A percentile compares a stretch with the other conserved stretches of the same genome.
Evolutionary conservation across 257 asterid genomes (phyloP).

Genomic region (Solanum sparsipilum): DNA sequence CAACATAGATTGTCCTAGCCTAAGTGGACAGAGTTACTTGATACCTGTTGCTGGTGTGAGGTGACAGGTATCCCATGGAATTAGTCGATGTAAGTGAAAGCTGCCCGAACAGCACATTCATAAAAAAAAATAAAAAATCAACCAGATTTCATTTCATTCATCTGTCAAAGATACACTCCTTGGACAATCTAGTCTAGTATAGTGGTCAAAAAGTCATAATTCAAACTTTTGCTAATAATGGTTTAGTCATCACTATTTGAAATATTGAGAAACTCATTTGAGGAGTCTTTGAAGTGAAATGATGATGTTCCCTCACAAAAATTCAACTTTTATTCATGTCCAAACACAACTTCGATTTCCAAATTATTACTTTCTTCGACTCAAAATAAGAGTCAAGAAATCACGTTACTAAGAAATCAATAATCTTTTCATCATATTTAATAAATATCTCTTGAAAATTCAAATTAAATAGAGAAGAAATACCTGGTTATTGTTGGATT

Average conservation of each 20-base stretch:
- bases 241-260: background rate
- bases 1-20: background rate
- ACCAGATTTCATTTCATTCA: background rate
- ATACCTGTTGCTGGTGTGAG: fast-evolving
- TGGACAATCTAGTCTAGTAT: background rate
- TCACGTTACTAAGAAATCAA: background rate
- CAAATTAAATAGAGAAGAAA: background rate
- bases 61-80: no score
- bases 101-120: background rate
- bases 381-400: background rate
- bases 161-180: background rate
- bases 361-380: background rate
- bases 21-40: background rate
- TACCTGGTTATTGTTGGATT: background rate
- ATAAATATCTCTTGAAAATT: background rate
- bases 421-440: background rate
- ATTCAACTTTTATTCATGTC: background rate
- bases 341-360: background rate
- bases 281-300: background rate
- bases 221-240: background rate
- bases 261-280: background rate
- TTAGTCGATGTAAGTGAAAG: background rate
- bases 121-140: background rate
- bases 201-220: background rate
- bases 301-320: background rate